Evolutionary conservation across 2,329 filamentous ascomycete genomes (phyloP), one percentile per base, ranked within the genome.

Genomic region (Nothopassalora personata): DNA sequence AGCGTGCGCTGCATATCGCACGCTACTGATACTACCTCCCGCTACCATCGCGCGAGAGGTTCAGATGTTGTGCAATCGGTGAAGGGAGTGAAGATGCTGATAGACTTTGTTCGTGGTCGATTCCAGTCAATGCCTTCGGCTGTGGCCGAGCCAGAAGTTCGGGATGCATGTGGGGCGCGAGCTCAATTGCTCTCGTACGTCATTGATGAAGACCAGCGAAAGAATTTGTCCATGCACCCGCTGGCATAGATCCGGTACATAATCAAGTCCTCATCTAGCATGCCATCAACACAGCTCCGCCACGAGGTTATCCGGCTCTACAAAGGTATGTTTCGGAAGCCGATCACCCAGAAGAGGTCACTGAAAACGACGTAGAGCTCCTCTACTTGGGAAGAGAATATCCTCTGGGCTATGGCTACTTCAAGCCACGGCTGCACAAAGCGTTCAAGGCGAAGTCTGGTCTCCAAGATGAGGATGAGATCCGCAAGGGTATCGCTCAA

Each of bases 361-460:
- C 50, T 39, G 15, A 58, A 15, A 23, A 31, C 19, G 1, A 10
- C 10, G 3, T 58, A 96, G 91, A 96, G 69, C 84, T 97, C 10
- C 82, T 99, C 47, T 86, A 88, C 68, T 80, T 97, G 13, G 91
- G 93, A 34, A 85, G 87, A 57, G 88, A 93, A 59, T 97, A 97
- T 69, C 93, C 94, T 1, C 80, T 89, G 15, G 94, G 94, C 50
- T 95, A 85, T 76, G 76, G 80, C 31, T 97, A 92, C 76, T 97
- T 95, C 72, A 85, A 88, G 10, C 83, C 85, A 7, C 85, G 91
- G 1, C 78, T 97, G 9, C 91, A 97, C 76, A 85, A 86, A 61
- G 93, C 93, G 0, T 99, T 97, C 76, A 84, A 86, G 65, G 84
- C 85, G 50, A 91, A 95, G 67, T 83, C 86, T 1, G 75, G 81